A percentile compares a stretch with the other conserved stretches of the same genome.
phyloP scores from a whole-genome alignment of 345 rosid species.

The Noccaea caerulescens region DNA sequence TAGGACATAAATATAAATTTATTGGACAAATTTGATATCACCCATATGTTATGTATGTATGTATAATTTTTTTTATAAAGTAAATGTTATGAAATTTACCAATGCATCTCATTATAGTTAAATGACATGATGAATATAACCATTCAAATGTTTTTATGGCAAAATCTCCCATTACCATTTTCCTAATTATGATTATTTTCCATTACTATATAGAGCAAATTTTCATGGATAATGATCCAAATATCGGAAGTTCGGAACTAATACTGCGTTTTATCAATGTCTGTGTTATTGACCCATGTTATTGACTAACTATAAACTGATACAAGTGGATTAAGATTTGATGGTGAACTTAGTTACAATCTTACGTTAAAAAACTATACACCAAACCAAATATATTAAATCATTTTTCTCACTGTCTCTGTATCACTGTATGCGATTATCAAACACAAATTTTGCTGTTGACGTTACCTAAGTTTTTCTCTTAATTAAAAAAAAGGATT shows the following conservation, averaged over 20 bases:
- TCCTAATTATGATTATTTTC: background rate
- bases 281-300: background rate
- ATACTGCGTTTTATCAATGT: background rate
- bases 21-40: too few species aligned
- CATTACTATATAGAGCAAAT: background rate
- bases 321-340: background rate
- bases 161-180: background rate
- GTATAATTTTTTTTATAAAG: too few species aligned
- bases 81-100: too few species aligned
- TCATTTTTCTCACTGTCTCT: background rate
- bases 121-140: too few species aligned
- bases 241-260: background rate
- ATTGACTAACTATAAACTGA: background rate
- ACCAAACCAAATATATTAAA: background rate
- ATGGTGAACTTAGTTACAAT: constrained; percentile 11
- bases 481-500: background rate
- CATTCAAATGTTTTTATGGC: background rate
- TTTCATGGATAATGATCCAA: background rate
- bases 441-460: constrained; percentile 32
- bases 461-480: constrained; percentile 36
- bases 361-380: constrained; percentile 12
- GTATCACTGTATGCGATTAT: background rate
- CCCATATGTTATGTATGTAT: too few species aligned
- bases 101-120: too few species aligned
- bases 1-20: too few species aligned